phyloP scores from a whole-genome alignment of 495 filamentous ascomycete genomes.

The Penicillium turbatum region DNA sequence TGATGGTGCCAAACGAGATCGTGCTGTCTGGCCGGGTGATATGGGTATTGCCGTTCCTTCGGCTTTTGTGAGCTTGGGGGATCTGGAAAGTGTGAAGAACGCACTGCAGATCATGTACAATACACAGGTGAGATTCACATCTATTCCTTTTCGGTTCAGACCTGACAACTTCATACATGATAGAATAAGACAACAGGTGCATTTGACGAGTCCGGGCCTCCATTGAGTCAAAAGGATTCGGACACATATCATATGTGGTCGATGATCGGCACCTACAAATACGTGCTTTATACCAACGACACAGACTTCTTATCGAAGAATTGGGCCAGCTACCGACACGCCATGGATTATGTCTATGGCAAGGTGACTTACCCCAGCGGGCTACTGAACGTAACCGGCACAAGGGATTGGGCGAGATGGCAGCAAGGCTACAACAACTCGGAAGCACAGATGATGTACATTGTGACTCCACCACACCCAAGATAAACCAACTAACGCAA shows the following conservation, averaged over 20 bases:
- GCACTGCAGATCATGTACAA: conserved; percentile 58
- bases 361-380: conserved; percentile 49
- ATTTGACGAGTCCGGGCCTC: conserved; percentile 58
- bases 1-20: conserved; percentile 58
- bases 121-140: conserved; percentile 38
- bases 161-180: neutral
- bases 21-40: conserved; percentile 57
- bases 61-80: conserved; percentile 55
- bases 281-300: conserved; percentile 55
- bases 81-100: conserved; percentile 58
- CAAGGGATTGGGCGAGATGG: conserved; percentile 55
- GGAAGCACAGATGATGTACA: conserved; percentile 54
- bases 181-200: conserved; percentile 34
- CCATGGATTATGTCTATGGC: conserved; percentile 51
- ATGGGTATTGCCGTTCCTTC: conserved; percentile 58
- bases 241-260: conserved; percentile 64
- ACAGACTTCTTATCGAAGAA: conserved; percentile 45
- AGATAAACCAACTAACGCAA: conserved; percentile 2
- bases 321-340: conserved; percentile 48
- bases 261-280: conserved; percentile 61
- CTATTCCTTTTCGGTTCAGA: neutral
- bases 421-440: conserved; percentile 49
- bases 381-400: conserved; percentile 53
- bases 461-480: neutral
- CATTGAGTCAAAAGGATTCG: conserved; percentile 50